These are phyloP conservation scores for Pleurozium schreberi DNA, from an alignment of 225 moss, liverwort and hornwort genomes.

Conservation along the genomic window DNA sequence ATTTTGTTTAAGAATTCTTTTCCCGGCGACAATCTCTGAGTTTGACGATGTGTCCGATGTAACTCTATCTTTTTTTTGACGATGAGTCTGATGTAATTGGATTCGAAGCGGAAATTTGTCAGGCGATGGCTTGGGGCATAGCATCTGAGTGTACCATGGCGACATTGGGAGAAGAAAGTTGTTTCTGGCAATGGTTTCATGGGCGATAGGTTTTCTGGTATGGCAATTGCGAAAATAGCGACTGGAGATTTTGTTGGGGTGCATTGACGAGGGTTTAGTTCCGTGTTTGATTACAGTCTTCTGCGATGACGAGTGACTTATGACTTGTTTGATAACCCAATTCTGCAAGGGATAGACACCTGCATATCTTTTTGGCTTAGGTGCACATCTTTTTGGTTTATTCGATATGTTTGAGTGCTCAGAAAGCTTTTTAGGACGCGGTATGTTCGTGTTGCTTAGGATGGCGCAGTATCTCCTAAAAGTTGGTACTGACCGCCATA, in stretches of 20 bases:
- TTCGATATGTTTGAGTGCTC: background rate
- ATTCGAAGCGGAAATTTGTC: background rate
- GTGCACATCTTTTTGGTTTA: background rate
- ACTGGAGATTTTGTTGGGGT: background rate
- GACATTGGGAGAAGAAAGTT: background rate
- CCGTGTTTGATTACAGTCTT: background rate
- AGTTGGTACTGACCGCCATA: background rate
- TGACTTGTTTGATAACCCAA: background rate
- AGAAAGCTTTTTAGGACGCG: background rate
- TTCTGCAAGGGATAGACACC: background rate
- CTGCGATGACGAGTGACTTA: background rate
- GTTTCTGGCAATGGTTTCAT: background rate
- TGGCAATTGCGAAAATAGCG: background rate
- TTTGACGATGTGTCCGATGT: background rate
- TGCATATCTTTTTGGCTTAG: background rate
- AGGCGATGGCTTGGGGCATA: background rate
- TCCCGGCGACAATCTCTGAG: background rate
- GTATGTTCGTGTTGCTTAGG: background rate
- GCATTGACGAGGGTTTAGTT: background rate
- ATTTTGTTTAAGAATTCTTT: background rate
- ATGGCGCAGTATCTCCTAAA: background rate
- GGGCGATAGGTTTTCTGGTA: background rate
- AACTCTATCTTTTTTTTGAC: background rate
- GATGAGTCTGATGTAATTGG: background rate
- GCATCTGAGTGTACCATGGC: background rate